These are phyloP conservation scores for Xylaria venustula DNA, from an alignment of 495 filamentous ascomycete species.

Conservation along the genomic window DNA sequence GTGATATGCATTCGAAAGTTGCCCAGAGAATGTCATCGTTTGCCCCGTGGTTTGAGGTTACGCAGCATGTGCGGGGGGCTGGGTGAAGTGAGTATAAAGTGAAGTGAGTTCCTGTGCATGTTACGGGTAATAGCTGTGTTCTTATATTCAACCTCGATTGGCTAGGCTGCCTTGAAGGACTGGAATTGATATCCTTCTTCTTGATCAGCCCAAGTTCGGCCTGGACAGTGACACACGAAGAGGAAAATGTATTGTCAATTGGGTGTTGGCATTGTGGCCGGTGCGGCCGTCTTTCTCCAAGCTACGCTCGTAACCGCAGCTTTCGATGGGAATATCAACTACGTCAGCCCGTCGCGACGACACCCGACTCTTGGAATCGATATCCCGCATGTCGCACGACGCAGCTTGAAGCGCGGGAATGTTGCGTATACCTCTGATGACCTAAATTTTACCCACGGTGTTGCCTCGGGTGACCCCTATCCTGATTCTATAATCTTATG, in stretches of 20 bases:
- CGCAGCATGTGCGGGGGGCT: neutral
- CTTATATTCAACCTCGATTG: neutral
- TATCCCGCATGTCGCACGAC: conserved; percentile 40
- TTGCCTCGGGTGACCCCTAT: conserved; percentile 70
- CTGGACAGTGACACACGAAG: neutral
- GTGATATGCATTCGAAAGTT: too few relatives aligned
- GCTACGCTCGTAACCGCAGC: conserved; percentile 13
- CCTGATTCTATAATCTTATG: conserved; percentile 63
- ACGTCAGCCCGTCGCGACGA: conserved; percentile 56
- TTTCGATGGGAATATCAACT: conserved; percentile 55
- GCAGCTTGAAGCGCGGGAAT: conserved; percentile 49
- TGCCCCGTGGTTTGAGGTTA: neutral
- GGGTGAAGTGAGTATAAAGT: neutral
- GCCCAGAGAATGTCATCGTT: too few relatives aligned
- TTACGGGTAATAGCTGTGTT: neutral
- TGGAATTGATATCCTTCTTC: neutral
- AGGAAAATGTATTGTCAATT: neutral
- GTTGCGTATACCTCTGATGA: conserved; percentile 51
- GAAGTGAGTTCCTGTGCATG: neutral
- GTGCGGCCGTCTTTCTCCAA: neutral
- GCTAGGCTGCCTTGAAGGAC: neutral
- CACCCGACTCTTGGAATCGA: conserved; percentile 58
- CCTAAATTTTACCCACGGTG: conserved; percentile 65
- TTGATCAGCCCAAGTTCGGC: neutral
- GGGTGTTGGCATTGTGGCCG: neutral